Evolutionary conservation across 2,329 filamentous ascomycete genomes (phyloP).

Genomic region (Sarocladiaceae sp.): DNA sequence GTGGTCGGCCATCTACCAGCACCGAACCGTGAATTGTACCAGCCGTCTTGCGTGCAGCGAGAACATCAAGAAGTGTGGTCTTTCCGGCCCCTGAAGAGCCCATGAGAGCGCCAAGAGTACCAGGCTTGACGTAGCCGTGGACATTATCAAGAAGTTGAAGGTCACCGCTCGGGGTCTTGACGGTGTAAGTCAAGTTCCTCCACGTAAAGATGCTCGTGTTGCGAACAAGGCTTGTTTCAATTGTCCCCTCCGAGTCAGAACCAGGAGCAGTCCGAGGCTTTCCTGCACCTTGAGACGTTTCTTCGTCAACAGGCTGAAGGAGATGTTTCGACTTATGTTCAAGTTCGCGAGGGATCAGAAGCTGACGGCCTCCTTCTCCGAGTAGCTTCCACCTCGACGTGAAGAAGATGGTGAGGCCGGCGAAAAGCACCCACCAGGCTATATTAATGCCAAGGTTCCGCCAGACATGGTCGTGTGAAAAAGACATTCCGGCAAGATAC

Average conservation of each 20-base stretch:
- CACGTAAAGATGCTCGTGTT: slow-evolving; percentile 52
- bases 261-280: background rate
- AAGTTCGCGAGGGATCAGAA: background rate
- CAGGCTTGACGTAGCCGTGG: slow-evolving; percentile 73
- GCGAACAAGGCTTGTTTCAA: background rate
- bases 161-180: slow-evolving; percentile 58
- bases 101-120: slow-evolving; percentile 75
- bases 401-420: background rate
- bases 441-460: slow-evolving; percentile 66
- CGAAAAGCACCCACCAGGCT: background rate
- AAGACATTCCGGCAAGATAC: slow-evolving; percentile 31
- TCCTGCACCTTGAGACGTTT: background rate
- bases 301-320: background rate
- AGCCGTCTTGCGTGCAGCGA: slow-evolving; percentile 59
- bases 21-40: slow-evolving; percentile 46
- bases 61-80: slow-evolving; percentile 68
- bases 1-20: slow-evolving; percentile 54
- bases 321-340: background rate
- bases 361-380: background rate
- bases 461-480: slow-evolving; percentile 56
- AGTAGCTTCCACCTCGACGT: slow-evolving; percentile 28
- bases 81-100: slow-evolving; percentile 79
- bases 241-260: background rate
- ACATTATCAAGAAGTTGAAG: slow-evolving; percentile 57
- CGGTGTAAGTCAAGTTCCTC: slow-evolving; percentile 65